These are phyloP conservation scores for Violaceomyces palustris DNA, from an alignment of 1,284 basidiomycete genomes.

Conservation along the genomic window DNA sequence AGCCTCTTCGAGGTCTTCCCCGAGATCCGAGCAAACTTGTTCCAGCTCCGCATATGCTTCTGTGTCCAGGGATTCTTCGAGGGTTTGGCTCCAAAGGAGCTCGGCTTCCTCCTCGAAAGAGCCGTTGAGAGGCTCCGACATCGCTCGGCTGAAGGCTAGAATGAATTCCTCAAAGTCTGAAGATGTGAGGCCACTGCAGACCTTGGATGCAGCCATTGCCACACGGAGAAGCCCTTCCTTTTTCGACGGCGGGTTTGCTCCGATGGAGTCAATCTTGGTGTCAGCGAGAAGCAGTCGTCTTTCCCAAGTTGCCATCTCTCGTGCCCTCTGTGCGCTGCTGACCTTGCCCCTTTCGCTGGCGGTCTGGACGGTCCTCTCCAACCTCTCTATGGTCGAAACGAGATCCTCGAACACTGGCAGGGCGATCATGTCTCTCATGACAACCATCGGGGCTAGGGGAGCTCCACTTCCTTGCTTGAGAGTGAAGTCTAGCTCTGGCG, in stretches of 20 bases:
- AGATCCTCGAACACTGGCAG: constrained; percentile 28
- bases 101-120: constrained; percentile 25
- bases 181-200: too few relatives aligned
- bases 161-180: too few relatives aligned
- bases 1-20: constrained; percentile 22
- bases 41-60: constrained; percentile 9
- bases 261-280: too few relatives aligned
- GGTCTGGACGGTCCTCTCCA: constrained; percentile 11
- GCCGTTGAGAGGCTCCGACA: constrained; percentile 14
- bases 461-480: background rate
- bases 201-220: too few relatives aligned
- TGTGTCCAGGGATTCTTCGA: constrained; percentile 12
- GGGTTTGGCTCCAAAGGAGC: constrained; percentile 17
- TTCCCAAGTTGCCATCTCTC: too few relatives aligned
- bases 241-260: too few relatives aligned
- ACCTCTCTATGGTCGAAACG: constrained; percentile 20
- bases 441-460: constrained; percentile 17
- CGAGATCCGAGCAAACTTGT: constrained; percentile 14
- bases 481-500: constrained; percentile 4
- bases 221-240: too few relatives aligned
- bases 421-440: constrained; percentile 29
- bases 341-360: too few relatives aligned
- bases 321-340: too few relatives aligned
- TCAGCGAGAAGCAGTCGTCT: too few relatives aligned
- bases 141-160: too few relatives aligned